Evolutionary conservation across 768 basidiomycete genomes (phyloP).

Genomic region (Imleria badia): DNA sequence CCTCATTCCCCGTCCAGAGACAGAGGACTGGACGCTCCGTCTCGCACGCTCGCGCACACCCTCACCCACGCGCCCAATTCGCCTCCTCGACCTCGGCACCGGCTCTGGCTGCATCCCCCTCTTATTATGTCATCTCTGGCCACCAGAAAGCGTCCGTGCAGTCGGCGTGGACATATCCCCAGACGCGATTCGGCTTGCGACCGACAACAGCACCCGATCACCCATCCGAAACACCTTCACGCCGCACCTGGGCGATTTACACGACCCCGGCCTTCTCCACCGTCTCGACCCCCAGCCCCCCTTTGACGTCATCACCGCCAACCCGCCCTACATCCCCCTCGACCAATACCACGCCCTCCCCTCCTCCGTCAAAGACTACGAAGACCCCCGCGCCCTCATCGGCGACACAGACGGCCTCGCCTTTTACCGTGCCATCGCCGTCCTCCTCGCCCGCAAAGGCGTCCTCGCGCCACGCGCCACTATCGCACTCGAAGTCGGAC

Average conservation of each 20-base stretch:
- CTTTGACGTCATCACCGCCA: slow-evolving; percentile 79
- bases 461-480: slow-evolving; percentile 53
- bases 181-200: slow-evolving; percentile 52
- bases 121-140: slow-evolving; percentile 68
- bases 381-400: slow-evolving; percentile 79
- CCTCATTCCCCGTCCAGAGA: slow-evolving; percentile 94
- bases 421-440: slow-evolving; percentile 73
- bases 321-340: slow-evolving; percentile 83
- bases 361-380: slow-evolving; percentile 69
- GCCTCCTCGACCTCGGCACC: slow-evolving; percentile 86
- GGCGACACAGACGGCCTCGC: slow-evolving; percentile 70
- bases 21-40: slow-evolving; percentile 75
- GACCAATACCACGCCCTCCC: slow-evolving; percentile 63
- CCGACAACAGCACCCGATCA: slow-evolving; percentile 41
- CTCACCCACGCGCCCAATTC: slow-evolving; percentile 28
- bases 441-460: slow-evolving; percentile 49
- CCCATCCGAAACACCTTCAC: slow-evolving; percentile 30
- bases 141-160: slow-evolving; percentile 51
- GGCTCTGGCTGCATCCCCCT: slow-evolving; percentile 92
- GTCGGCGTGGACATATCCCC: slow-evolving; percentile 68
- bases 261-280: slow-evolving; percentile 20
- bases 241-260: slow-evolving; percentile 48
- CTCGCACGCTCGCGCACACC: slow-evolving; percentile 52
- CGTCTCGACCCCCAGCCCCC: slow-evolving; percentile 42
- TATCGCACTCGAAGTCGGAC: slow-evolving; percentile 80